Base-by-base conservation (phyloP, 208 protist species). In the Acanthamoeba divionensis region DNA sequence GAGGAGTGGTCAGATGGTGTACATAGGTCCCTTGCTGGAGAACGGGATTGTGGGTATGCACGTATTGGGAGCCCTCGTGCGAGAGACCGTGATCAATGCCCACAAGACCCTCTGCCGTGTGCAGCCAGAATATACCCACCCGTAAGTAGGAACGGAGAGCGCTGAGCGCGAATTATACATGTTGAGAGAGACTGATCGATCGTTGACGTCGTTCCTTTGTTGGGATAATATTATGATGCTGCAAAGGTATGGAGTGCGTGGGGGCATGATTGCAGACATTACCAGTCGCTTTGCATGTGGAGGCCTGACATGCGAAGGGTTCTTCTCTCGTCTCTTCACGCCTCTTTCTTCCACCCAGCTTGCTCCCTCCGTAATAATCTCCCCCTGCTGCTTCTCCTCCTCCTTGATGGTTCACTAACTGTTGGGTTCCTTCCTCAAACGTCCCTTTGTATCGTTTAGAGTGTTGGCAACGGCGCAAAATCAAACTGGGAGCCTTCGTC, bases 21-120 rank as follows among this genome's bases (percentile, higher is more conserved):
- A 82, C n/a, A 33, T 82, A 13, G 71, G 71, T 4, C 71, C 71
- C 29, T 50, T 82, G 13, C 71, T 45, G n/a, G 71, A 82, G 26
- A 50, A 82, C 12, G 36, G 45, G 26, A 50, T 82, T 7, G 71
- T 82, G 33, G 47, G 71, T 4, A 57, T 57, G 45, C 6, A 8
- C 26, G 71, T 45, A 24, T 50, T 82, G 4, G 45, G 45, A 26
- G 47, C 60, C 10, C 71, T 82, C n/a, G 71, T 82, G 18, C 36
- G 71, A 8, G 71, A 82, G 47, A 82, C 71, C 10, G 71, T 29
- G n/a, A 8, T 82, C 71, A 45, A 21, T 6, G 71, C 71, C 44
- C 41, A 82, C 45, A 50, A 57, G 71, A 33, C 26, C 45, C 36
- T 82, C 71, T 62, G 41, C 26, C 45, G 45, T 15, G 33, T 24